Percentiles rank a stretch among this genome's conserved stretches.
Conservation (phyloP, 371 early-diverging fungal genomes). For the Lichtheimia hyalospora region DNA sequence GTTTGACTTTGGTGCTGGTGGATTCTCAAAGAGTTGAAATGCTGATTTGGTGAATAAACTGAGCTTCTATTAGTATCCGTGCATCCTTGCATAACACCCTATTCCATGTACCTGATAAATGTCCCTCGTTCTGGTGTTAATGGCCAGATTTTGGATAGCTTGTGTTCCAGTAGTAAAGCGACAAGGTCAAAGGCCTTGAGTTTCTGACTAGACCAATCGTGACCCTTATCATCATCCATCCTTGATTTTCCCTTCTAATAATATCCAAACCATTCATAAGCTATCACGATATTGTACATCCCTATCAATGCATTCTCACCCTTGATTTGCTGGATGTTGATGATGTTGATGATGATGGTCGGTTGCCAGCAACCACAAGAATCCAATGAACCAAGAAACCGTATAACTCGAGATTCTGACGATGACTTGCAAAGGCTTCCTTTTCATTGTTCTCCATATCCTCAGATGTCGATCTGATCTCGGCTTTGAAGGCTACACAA, state of each 20-base stretch:
- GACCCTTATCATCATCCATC: conserved; percentile 31
- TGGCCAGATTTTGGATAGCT: conserved; percentile 78
- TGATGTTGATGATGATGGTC: conserved; percentile 37
- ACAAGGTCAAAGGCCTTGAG: conserved; percentile 54
- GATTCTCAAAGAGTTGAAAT: conserved; percentile 80
- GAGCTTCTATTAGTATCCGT: neutral
- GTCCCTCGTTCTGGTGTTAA: conserved; percentile 76
- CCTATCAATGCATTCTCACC: conserved; percentile 2
- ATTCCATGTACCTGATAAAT: conserved; percentile 56
- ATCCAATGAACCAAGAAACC: conserved; percentile 78
- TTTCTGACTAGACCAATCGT: conserved; percentile 64
- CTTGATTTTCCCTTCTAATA: conserved; percentile 30
- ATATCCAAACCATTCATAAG: too few relatives aligned
- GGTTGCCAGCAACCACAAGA: conserved; percentile 62
- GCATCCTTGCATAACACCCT: neutral
- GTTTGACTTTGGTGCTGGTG: conserved; percentile 60
- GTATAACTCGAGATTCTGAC: conserved; percentile 70
- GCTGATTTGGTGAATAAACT: conserved; percentile 87
- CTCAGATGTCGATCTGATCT: conserved; percentile 54
- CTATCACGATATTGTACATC: too few relatives aligned
- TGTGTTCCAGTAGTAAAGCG: conserved; percentile 59
- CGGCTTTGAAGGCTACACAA: conserved; percentile 62
- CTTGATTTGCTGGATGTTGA: conserved; percentile 19
- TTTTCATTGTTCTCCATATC: conserved; percentile 66
- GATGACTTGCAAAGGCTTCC: conserved; percentile 66